phyloP scores from a whole-genome alignment of 495 filamentous ascomycete genomes.

The Penicillium goetzii region DNA sequence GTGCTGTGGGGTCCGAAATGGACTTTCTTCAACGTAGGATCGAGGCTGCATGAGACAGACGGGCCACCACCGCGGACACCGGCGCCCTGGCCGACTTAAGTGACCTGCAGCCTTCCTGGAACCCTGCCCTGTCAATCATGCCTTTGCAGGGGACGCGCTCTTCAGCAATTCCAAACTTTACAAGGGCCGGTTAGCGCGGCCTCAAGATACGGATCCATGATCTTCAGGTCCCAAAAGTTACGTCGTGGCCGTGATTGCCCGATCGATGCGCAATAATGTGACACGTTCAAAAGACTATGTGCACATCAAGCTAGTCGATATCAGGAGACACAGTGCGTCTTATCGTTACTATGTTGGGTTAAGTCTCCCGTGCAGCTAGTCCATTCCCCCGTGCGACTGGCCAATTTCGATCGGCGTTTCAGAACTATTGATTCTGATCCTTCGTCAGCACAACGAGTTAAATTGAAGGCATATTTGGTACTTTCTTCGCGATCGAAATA shows the following conservation, averaged over 20 bases:
- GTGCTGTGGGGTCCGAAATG: neutral
- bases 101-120: neutral
- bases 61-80: neutral
- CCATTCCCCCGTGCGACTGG: neutral
- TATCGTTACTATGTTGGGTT: neutral
- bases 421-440: neutral
- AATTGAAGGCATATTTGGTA: neutral
- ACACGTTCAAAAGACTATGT: neutral
- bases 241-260: neutral
- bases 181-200: constrained; percentile 2
- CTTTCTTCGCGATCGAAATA: neutral
- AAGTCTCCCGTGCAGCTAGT: neutral
- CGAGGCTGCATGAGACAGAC: constrained; percentile 4
- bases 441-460: neutral
- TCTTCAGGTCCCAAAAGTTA: constrained; percentile 3
- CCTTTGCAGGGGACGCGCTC: neutral
- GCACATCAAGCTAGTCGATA: neutral
- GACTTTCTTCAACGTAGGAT: constrained; percentile 1
- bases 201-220: neutral
- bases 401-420: neutral
- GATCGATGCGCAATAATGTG: neutral
- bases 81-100: neutral
- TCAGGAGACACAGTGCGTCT: neutral
- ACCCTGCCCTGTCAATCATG: neutral
- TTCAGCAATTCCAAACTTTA: neutral